Base-by-base conservation (phyloP, 164 flowering plant species). In the Tetracentron sinense region DNA sequence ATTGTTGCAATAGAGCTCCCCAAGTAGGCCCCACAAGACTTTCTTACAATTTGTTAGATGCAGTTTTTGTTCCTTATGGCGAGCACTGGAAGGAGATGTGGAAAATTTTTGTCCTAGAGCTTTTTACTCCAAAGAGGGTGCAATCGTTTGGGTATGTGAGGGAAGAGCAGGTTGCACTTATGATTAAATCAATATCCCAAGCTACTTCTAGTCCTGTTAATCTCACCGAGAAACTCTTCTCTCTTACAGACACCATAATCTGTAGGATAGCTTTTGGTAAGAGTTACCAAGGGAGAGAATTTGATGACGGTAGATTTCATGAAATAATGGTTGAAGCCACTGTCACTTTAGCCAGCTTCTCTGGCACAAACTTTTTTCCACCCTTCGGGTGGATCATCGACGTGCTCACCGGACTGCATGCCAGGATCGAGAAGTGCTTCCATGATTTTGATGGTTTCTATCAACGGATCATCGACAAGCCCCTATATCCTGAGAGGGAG, bases 101-200 rank as follows among this genome's bases (percentile, higher is more conserved):
- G 38, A 61, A 61, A 12, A 61, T 61, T 21, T 48, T 16, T n/a
- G 50, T 26, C 15, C 11, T 61, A 2, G 55, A 61, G 42, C 49
- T 61, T 2, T 29, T 61, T n/a, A 61, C 16, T 26, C 2, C 44
- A 7, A 61, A 49, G 27, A 26, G 55, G 26, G 55, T 61, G 28
- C 28, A 61, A n/a, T 47, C 64, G 6, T 61, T 61, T 49, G 3
- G 42, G 38, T 29, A 2, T 26, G 30, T 61, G 1, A 61, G 64
- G 33, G 64, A 49, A n/a, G 64, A 48, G 19, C 55, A 20, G 38
- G 38, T 28, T 28, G 23, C 42, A 14, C 20, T 29, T 2, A 14
- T 56, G 20, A 17, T 28, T 1, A 31, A 56, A 2, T 56, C 38
- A n/a, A 33, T 27, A 5, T 20, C 42, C 14, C 44, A 38, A 38